These are phyloP conservation scores for Dendrostoma leiphaemia DNA, from an alignment of 2,329 filamentous ascomycete genomes.

Conservation along the genomic window DNA sequence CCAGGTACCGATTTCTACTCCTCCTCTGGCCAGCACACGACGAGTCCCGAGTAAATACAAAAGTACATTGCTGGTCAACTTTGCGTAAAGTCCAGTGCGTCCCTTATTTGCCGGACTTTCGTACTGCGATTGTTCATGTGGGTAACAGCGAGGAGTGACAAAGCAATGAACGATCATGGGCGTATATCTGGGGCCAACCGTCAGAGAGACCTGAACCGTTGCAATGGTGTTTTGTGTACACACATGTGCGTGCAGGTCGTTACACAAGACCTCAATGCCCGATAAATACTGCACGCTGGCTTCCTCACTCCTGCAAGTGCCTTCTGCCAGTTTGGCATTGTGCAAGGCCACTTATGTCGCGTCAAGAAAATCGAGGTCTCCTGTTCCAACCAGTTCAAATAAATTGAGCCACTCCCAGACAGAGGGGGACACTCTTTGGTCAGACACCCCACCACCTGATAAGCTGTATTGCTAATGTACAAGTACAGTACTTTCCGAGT, in stretches of 20 bases:
- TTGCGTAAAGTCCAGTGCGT: too few species aligned
- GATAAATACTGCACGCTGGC: slow-evolving; percentile 73
- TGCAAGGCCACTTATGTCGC: neutral
- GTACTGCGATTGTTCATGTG: too few species aligned
- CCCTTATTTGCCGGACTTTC: too few species aligned
- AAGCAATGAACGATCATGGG: too few species aligned
- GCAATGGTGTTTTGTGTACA: too few species aligned
- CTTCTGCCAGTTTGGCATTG: slow-evolving; percentile 57
- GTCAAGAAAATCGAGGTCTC: neutral
- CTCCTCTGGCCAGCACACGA: too few species aligned
- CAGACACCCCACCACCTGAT: neutral
- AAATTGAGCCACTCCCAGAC: neutral
- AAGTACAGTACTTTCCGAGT: neutral
- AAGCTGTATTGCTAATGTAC: neutral
- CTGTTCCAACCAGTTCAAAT: neutral
- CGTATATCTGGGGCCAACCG: neutral
- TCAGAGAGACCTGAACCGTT: too few species aligned
- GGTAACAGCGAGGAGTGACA: too few species aligned
- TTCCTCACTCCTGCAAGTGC: slow-evolving; percentile 67
- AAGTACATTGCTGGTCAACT: neutral
- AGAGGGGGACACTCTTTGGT: neutral
- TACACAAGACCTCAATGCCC: slow-evolving; percentile 75
- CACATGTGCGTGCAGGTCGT: slow-evolving; percentile 48
- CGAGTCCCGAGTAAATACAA: neutral
- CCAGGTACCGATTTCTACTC: too few species aligned